Conservation (phyloP, 1,284 basidiomycete species). For the Spongiforma sp. region DNA sequence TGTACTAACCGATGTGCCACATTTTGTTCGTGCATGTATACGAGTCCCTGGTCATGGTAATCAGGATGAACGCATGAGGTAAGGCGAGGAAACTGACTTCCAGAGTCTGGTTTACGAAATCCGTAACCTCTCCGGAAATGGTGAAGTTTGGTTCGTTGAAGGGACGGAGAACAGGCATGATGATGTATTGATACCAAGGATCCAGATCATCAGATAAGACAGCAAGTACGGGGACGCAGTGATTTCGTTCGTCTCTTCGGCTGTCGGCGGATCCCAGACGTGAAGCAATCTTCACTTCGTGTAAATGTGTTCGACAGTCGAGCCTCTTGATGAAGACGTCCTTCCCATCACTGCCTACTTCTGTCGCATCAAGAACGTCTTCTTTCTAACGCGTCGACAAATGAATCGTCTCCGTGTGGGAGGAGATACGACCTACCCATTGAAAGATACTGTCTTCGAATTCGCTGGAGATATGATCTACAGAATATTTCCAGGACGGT, state of each 20-base stretch:
- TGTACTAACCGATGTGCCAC: conserved; percentile 28
- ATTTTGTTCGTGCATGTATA: conserved; percentile 35
- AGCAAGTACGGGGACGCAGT: conserved; percentile 14
- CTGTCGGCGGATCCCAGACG: conserved; percentile 1
- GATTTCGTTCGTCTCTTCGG: conserved; percentile 1
- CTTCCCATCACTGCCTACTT: background rate
- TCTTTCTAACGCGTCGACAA: background rate
- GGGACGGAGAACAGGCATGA: conserved; percentile 38
- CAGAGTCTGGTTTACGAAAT: conserved; percentile 41
- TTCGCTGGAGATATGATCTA: too few species aligned
- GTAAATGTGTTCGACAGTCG: background rate
- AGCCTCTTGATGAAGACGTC: conserved; percentile 20
- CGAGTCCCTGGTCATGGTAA: conserved; percentile 27
- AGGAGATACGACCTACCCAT: too few species aligned
- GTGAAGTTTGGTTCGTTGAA: conserved; percentile 38
- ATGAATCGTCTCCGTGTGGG: background rate
- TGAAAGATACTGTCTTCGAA: too few species aligned
- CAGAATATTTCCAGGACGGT: background rate
- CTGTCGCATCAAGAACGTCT: conserved; percentile 8
- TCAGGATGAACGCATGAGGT: background rate
- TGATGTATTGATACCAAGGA: conserved; percentile 27
- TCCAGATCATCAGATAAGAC: conserved; percentile 9
- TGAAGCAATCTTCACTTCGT: conserved; percentile 11
- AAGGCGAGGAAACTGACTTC: conserved; percentile 25
- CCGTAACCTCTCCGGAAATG: conserved; percentile 36